Percentiles rank a stretch among this genome's conserved stretches.
These are phyloP conservation scores for Linum usitatissimum DNA, from an alignment of 345 rosid species.

Conservation along the genomic window DNA sequence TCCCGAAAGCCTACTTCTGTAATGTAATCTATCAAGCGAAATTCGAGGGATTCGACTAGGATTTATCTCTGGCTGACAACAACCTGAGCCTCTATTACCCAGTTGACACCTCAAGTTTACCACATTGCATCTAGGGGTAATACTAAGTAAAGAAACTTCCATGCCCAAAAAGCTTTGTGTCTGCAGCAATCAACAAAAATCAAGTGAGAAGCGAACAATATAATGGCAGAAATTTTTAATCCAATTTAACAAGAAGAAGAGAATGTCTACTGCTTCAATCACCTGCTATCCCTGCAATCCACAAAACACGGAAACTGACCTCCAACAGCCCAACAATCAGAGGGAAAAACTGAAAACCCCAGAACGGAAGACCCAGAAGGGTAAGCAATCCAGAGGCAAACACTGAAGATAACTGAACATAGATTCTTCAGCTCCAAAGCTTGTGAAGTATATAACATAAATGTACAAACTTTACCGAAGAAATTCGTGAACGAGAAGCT, in stretches of 20 bases:
- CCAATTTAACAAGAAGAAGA: background rate
- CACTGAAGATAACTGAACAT: background rate
- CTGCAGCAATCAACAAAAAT: constrained; percentile 25
- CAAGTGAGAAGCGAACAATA: constrained; percentile 8
- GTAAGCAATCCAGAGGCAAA: background rate
- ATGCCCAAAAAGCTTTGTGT: constrained; percentile 33
- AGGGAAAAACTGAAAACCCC: constrained; percentile 1
- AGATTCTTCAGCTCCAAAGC: background rate
- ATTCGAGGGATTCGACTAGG: constrained; percentile 14
- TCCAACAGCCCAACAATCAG: background rate
- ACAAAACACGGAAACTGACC: background rate
- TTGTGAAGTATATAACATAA: background rate
- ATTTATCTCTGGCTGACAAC: constrained; percentile 19
- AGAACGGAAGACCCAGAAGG: background rate
- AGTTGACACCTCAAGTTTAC: constrained; percentile 23
- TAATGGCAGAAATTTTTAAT: background rate
- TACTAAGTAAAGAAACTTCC: constrained; percentile 48
- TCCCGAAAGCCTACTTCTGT: constrained; percentile 19
- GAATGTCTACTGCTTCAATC: background rate
- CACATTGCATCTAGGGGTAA: constrained; percentile 25
- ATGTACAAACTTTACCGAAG: background rate
- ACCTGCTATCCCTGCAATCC: background rate
- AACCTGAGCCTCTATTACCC: constrained; percentile 18
- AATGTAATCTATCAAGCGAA: constrained; percentile 13
- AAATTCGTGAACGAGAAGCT: background rate